Evolutionary conservation across 2,329 filamentous ascomycete genomes (phyloP).

Genomic region (Botrytis porri): DNA sequence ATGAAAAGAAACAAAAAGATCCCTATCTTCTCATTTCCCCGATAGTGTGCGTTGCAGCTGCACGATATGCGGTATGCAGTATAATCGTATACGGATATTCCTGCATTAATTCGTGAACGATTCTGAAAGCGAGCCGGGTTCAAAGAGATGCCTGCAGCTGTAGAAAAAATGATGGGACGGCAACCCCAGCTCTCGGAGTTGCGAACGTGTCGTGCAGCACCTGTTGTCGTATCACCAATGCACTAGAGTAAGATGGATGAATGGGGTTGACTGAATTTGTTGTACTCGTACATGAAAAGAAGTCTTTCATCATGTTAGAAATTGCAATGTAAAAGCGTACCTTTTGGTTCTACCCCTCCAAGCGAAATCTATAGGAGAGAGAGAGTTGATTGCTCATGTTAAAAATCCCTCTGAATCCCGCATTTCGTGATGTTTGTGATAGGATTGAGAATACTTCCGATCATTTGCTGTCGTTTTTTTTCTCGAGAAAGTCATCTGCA

Average conservation of each 20-base stretch:
- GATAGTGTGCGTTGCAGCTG: conserved; percentile 13
- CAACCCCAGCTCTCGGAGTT: conserved; percentile 18
- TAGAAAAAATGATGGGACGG: conserved; percentile 9
- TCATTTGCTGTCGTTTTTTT: not conserved
- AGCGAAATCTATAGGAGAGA: not conserved
- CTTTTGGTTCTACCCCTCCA: not conserved
- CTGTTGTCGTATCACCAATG: conserved; percentile 18
- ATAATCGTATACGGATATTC: conserved; percentile 8
- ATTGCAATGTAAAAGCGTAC: not conserved
- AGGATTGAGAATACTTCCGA: not conserved
- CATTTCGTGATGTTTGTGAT: conserved; percentile 11
- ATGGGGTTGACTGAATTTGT: not conserved
- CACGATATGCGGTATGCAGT: conserved; percentile 8
- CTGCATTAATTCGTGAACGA: conserved; percentile 7
- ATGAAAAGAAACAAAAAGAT: conserved; percentile 3
- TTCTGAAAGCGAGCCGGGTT: not conserved
- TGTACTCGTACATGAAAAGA: not conserved
- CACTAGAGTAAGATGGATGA: not conserved
- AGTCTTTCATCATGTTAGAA: not conserved
- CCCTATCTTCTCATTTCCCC: conserved; percentile 12
- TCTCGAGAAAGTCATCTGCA: conserved; percentile 18
- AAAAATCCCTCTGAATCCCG: not conserved
- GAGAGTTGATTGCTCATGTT: conserved; percentile 8
- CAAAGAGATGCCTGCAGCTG: conserved; percentile 10
- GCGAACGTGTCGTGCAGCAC: conserved; percentile 17